Base-by-base conservation (phyloP, 305 asterid genomes). In the Fraxinus paxiana region DNA sequence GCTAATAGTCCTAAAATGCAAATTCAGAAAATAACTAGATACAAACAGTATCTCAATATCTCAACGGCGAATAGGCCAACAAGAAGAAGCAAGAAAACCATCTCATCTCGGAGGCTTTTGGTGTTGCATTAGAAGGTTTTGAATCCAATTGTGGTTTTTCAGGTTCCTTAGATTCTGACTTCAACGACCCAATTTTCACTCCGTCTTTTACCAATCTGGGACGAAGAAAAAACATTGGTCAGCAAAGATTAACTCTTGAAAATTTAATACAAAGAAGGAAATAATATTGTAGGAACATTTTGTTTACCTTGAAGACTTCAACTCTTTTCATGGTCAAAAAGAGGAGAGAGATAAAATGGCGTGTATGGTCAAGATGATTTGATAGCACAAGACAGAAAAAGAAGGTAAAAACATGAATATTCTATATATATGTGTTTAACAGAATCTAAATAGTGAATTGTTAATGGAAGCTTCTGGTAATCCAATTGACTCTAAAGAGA, bases 151-250 rank as follows among this genome's bases (percentile, higher is more conserved):
- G 72, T 5, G 85, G 46, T 65, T 87, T 77, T 76, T 87, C 88
- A 0, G 84, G 84, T 51, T 87, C 90, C 82, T 85, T 92, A 46
- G 87, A 6, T 2, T 73, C 81, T 30, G 79, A 72, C 84, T 86
- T 88, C 77, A 87, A 75, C 7, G 93, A 88, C 9, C 79, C 75
- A 0, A 77, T 61, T 69, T 86, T 92, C 38, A 81, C 85, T 4
- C 85, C 85, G 7, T 86, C 93, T 0, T 79, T 81, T 20, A 82
- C 89, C 85, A 94, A 87, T 76, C 97, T 95, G 93, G 13, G 15
- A 78, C 77, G 61, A 17, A 69, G 72, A 24, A 20, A 8, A 72
- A 20, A 12, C n/a, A 46, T 71, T 9, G 17, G 31, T 54, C 20
- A 20, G 12, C 73, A 10, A 30, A 13, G 8, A 6, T 67, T 5